Percentiles rank a stretch among this genome's conserved stretches.
Evolutionary conservation across 176 grass and related monocot species (phyloP).

Genomic region (Eremochloa ophiuroides): DNA sequence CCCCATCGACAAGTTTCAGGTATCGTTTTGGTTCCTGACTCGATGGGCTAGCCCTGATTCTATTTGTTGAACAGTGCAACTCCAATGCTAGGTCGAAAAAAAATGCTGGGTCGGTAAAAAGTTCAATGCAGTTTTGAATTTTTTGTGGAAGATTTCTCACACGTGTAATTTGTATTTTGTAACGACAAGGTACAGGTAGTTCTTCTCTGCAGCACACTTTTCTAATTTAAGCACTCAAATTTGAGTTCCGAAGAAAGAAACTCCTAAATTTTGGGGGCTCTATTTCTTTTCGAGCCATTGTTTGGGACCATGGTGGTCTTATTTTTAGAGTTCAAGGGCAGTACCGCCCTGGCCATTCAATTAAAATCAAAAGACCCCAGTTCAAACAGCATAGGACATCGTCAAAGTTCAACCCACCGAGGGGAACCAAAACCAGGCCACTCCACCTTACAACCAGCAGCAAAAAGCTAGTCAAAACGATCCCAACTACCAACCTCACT

Average conservation of each 20-base stretch:
- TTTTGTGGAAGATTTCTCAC: neutral
- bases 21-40: conserved; percentile 6
- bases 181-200: neutral
- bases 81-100: neutral
- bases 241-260: neutral
- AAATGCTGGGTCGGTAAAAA: neutral
- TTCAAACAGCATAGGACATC: too few relatives aligned
- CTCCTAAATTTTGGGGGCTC: neutral
- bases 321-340: too few relatives aligned
- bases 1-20: conserved; percentile 93
- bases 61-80: neutral
- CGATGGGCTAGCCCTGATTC: neutral
- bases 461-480: too few relatives aligned
- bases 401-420: too few relatives aligned
- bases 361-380: too few relatives aligned
- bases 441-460: too few relatives aligned
- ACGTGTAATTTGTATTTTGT: neutral
- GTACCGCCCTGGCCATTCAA: too few relatives aligned
- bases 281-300: neutral
- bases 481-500: too few relatives aligned
- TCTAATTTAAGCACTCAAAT: neutral
- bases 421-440: too few relatives aligned
- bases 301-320: neutral
- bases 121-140: neutral
- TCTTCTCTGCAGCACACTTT: neutral